Evolutionary conservation across 106 monocot genomes (phyloP), one percentile per base, ranked within the genome.

Genomic region (Xerophyta viscosa): DNA sequence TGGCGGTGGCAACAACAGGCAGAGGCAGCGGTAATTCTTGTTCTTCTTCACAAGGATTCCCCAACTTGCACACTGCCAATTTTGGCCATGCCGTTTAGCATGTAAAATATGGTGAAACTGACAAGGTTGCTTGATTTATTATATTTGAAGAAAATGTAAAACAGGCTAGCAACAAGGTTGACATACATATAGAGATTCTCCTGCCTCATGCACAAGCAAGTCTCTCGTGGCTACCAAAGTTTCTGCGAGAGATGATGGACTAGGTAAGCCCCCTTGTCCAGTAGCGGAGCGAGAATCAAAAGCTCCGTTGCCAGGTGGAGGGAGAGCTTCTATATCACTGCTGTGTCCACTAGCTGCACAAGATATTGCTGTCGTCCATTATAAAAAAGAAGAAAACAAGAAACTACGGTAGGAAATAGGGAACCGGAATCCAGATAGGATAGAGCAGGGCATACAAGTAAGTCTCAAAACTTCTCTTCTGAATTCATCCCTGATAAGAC

Each of bases 401-500:
- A 2, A 46, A 2, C 19, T 18, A 6, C 18, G 20, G 17, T 36
- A 59, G 19, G 30, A 23, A 2, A 42, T 39, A 39, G 15, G 3
- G 6, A 39, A 39, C 13, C 15, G 15, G 15, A 15, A 39, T 6
- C 33, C 33, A 33, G 39, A 24, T 11, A 20, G 3, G 9, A 41
- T 14, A 52, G 29, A 31, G 54, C 20, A 47, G 66, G 46, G 61
- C 65, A 37, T 33, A 93, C 84, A 69, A 76, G 50, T 75, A 37
- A 37, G 36, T 63, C 53, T 57, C 54, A 76, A 79, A 6, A 76
- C 81, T 51, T 70, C 70, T 41, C 65, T 89, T 51, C 60, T 48
- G 58, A 89, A 85, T 56, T 81, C 81, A 56, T 69, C 65, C 24
- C 58, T 78, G 68, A 96, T 64, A 54, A 76, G 60, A 37, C 48